Base-by-base conservation (phyloP, 345 rosid genomes). In the Hevea brasiliensis region DNA sequence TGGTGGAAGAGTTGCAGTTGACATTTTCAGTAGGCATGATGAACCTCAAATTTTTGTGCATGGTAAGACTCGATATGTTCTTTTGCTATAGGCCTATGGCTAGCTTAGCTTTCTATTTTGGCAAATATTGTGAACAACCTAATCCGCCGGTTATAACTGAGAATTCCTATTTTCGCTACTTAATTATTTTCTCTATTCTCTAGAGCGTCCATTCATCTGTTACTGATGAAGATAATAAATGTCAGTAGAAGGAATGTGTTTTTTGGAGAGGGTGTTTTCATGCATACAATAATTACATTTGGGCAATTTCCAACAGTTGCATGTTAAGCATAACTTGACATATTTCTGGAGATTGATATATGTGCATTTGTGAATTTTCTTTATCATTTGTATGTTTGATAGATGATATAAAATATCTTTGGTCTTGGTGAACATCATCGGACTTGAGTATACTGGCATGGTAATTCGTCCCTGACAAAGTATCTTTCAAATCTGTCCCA, bases 1-100 rank as follows among this genome's bases (percentile, higher is more conserved):
- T 48, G 99, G 99, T 69, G 99, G 99, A 77, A 91, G 99, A 90
- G 85, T 93, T 81, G 81, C 99, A 40, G 95, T 96, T 53, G 84
- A 96, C 74, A 76, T 96, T 77, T 96, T 90, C 82, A 96, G 98
- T 81, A 86, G 99, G 88, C 99, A 93, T 74, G 96, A 89, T 82
- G 95, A 90, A 67, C 99, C 98, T 29, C 85, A 77, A 77, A 87
- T 96, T 75, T 89, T 77, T 81, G 98, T 88, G 56, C 97, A 96
- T 81, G 99, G 99, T 96, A 83, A 85, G 90, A n/a, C 18, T 45
- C 56, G 24, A 71, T 54, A 40, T 64, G 59, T 76, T 54, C 4
- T 76, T 57, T 53, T 54, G 24, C 68, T 56, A 47, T 48, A 3
- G 21, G 37, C 37, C 37, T 32, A 32, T 32, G 37, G 37, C 37